These are phyloP conservation scores for Bacterosira constricta DNA, from an alignment of 108 stramenopile genomes.

Conservation along the genomic window DNA sequence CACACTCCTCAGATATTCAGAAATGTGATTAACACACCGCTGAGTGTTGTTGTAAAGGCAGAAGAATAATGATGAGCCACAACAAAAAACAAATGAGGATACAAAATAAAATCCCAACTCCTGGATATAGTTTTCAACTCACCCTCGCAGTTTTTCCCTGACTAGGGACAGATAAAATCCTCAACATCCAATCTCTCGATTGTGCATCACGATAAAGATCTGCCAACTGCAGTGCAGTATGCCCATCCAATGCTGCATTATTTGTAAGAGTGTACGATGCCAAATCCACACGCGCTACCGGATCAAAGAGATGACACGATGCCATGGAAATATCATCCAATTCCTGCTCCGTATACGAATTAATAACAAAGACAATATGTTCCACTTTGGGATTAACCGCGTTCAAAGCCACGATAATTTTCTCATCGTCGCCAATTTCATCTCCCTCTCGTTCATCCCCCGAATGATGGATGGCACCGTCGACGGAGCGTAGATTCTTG, in stretches of 20 bases:
- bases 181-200: constrained; percentile 38
- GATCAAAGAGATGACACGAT: constrained; percentile 54
- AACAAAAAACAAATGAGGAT: too few species aligned
- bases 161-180: constrained; percentile 41
- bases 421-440: constrained; percentile 52
- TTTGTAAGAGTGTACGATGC: constrained; percentile 49
- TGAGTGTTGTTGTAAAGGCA: too few species aligned
- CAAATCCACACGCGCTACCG: constrained; percentile 34
- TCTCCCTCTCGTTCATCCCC: constrained; percentile 57
- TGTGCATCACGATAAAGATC: constrained; percentile 42
- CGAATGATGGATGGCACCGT: constrained; percentile 49
- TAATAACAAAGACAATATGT: constrained; percentile 53
- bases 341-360: constrained; percentile 55
- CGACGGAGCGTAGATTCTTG: constrained; percentile 22
- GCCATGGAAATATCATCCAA: constrained; percentile 53
- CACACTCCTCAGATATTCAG: constrained; percentile 16
- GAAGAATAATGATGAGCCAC: too few species aligned
- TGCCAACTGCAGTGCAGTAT: constrained; percentile 47
- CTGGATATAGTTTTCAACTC: too few species aligned
- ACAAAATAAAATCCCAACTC: too few species aligned
- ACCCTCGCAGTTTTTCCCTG: constrained; percentile 38
- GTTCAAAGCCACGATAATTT: constrained; percentile 36
- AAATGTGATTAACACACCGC: not conserved
- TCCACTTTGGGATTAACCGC: constrained; percentile 26
- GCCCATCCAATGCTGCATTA: constrained; percentile 32